phyloP scores from a whole-genome alignment of 1,139 yeast species.

The Meyerozyma sp. region DNA sequence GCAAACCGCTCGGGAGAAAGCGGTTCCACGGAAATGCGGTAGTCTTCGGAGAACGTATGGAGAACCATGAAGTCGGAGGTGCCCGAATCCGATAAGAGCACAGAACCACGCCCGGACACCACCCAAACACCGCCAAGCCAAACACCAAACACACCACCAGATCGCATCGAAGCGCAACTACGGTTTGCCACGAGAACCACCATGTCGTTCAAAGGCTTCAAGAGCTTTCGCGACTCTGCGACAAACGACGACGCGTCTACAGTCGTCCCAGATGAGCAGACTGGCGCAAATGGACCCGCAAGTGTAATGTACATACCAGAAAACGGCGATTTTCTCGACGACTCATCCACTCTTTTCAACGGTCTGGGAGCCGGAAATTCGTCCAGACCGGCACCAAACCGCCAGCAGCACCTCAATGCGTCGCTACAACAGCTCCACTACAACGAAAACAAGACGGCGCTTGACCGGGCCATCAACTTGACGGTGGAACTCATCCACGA shows the following conservation, averaged over 20 bases:
- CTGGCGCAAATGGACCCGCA: constrained; percentile 16
- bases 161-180: not conserved
- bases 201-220: constrained; percentile 1
- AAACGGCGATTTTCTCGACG: constrained; percentile 21
- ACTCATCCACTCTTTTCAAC: constrained; percentile 23
- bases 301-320: constrained; percentile 30
- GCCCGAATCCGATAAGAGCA: not conserved
- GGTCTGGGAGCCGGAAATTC: constrained; percentile 11
- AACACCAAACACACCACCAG: not conserved
- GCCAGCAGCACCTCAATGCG: constrained; percentile 22
- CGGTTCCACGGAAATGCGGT: constrained; percentile 26
- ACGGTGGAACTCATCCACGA: constrained; percentile 51
- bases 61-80: not conserved
- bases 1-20: constrained; percentile 39
- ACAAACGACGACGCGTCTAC: constrained; percentile 12
- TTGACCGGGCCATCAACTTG: constrained; percentile 58
- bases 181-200: not conserved
- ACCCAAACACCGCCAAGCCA: too few relatives aligned
- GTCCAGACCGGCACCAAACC: not conserved
- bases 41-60: not conserved
- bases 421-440: constrained; percentile 65
- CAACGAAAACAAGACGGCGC: constrained; percentile 57
- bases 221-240: not conserved
- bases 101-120: not conserved
- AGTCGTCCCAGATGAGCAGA: constrained; percentile 7